Conservation (phyloP, 2,329 filamentous ascomycete species). For the Penicillium sp. region DNA sequence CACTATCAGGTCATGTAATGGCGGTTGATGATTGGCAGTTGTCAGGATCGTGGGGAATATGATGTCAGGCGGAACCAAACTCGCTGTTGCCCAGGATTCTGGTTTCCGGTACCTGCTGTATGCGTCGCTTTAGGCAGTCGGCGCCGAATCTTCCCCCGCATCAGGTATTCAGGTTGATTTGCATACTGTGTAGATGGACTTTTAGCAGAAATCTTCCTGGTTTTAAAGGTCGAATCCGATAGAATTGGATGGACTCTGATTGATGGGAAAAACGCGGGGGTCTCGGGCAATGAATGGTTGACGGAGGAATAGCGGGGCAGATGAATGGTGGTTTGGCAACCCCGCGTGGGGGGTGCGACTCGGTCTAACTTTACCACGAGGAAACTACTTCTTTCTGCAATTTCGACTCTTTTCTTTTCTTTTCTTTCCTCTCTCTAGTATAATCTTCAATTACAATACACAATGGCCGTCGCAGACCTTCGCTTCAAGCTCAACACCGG, state of each 20-base stretch:
- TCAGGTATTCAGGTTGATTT: background rate
- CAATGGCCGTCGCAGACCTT: constrained; percentile 54
- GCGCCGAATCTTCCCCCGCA: background rate
- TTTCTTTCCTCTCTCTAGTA: background rate
- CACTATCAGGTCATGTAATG: background rate
- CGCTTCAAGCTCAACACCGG: constrained; percentile 66
- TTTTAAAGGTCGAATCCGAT: background rate
- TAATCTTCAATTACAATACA: constrained; percentile 14
- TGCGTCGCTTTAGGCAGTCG: background rate
- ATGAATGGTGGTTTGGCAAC: background rate
- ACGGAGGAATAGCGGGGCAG: background rate
- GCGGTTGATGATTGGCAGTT: background rate
- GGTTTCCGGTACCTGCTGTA: constrained; percentile 13
- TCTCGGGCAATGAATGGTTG: background rate
- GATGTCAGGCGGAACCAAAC: constrained; percentile 12
- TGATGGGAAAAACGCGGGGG: constrained; percentile 17
- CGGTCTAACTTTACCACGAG: background rate
- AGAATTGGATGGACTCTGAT: constrained; percentile 9
- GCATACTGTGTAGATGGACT: background rate
- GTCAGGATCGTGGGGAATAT: constrained; percentile 5
- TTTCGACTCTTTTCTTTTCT: background rate
- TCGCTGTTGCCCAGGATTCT: constrained; percentile 7
- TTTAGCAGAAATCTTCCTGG: background rate
- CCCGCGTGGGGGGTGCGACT: background rate
- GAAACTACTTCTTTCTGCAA: background rate